phyloP scores from a whole-genome alignment of 2,329 filamentous ascomycete genomes.

The Fusarium sacchari region DNA sequence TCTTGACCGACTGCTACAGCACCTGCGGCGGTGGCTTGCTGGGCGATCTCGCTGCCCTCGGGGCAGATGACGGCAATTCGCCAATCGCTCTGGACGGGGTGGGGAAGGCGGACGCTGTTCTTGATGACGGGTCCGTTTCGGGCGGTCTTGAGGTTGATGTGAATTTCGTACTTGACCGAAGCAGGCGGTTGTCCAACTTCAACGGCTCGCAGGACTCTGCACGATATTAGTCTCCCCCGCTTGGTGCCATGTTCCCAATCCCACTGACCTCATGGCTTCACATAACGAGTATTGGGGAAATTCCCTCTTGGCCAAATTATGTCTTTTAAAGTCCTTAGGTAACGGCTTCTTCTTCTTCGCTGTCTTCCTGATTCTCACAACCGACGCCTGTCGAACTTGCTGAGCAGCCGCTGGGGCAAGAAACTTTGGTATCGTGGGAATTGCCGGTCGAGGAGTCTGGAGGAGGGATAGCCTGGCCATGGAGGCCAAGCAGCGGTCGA shows the following conservation, averaged over 20 bases:
- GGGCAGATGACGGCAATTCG: constrained; percentile 91
- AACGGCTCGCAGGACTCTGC: constrained; percentile 86
- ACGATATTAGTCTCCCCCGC: constrained; percentile 4
- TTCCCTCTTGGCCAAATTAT: constrained; percentile 72
- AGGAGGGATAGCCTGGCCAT: constrained; percentile 62
- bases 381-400: constrained; percentile 56
- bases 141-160: constrained; percentile 82
- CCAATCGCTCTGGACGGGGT: constrained; percentile 88
- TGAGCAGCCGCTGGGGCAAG: constrained; percentile 57
- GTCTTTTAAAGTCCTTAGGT: constrained; percentile 74
- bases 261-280: constrained; percentile 88
- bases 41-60: constrained; percentile 78
- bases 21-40: constrained; percentile 79
- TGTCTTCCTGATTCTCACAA: constrained; percentile 61
- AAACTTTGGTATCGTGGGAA: constrained; percentile 58
- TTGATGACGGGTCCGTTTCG: constrained; percentile 89
- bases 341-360: constrained; percentile 66
- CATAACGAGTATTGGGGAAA: constrained; percentile 78
- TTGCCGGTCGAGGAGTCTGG: constrained; percentile 54
- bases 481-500: constrained; percentile 64
- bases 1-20: constrained; percentile 88
- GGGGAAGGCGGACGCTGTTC: constrained; percentile 86
- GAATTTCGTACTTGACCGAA: constrained; percentile 86
- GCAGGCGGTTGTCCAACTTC: constrained; percentile 86
- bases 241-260: neutral